Evolutionary conservation across 192 early-diverging fungal species (phyloP).

Genomic region (Entomortierella lignicola): DNA sequence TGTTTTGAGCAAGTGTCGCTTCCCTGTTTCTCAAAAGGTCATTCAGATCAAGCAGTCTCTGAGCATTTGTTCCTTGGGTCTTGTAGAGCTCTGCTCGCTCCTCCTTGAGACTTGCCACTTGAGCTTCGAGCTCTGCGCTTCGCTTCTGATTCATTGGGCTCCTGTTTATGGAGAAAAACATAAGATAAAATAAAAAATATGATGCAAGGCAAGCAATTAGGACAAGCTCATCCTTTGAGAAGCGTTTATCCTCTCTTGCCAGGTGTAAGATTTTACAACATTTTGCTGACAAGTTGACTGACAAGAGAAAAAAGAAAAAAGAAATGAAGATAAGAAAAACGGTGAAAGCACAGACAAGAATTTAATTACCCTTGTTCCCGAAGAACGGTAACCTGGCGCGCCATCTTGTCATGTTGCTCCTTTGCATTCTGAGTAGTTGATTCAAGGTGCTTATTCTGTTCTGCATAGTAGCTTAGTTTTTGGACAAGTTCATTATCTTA

Average conservation of each 20-base stretch:
- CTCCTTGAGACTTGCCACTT: slow-evolving; percentile 81
- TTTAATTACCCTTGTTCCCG: slow-evolving; percentile 61
- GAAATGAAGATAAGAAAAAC: too few species aligned
- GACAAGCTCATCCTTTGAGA: slow-evolving; percentile 1
- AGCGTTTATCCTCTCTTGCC: slow-evolving; percentile 3
- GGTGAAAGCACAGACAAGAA: too few species aligned
- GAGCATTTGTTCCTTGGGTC: slow-evolving; percentile 91
- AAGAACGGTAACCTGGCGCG: slow-evolving; percentile 44
- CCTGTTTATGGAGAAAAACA: slow-evolving; percentile 22
- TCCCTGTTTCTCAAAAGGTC: slow-evolving; percentile 77
- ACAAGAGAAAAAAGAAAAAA: not conserved
- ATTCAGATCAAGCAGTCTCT: slow-evolving; percentile 85
- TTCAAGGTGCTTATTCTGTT: slow-evolving; percentile 57
- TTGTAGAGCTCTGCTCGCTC: slow-evolving; percentile 92
- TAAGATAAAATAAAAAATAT: slow-evolving; percentile 1
- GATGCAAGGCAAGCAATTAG: slow-evolving; percentile 5
- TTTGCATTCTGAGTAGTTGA: slow-evolving; percentile 31
- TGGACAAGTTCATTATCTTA: slow-evolving; percentile 62
- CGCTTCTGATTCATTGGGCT: slow-evolving; percentile 70
- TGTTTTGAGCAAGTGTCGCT: slow-evolving; percentile 63
- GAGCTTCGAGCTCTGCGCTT: slow-evolving; percentile 78
- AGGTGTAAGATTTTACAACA: not conserved
- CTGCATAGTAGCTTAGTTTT: slow-evolving; percentile 51
- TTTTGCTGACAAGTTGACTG: not conserved
- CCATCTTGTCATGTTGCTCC: slow-evolving; percentile 51